A percentile compares a stretch with the other conserved stretches of the same genome.
Evolutionary conservation across 768 basidiomycete species (phyloP).

Genomic region (Suillus brevipes): DNA sequence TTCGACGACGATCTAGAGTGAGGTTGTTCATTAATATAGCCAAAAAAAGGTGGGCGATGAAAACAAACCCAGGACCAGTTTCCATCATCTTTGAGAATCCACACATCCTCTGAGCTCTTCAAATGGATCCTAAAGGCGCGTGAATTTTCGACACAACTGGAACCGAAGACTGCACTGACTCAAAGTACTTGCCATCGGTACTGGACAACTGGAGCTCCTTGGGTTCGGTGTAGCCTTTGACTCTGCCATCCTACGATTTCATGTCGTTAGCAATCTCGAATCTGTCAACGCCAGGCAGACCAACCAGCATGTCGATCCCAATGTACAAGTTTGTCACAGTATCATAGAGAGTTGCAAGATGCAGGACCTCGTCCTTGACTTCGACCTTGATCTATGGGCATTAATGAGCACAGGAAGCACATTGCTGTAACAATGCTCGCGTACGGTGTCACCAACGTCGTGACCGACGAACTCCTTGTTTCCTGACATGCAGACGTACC

Average conservation of each 20-base stretch:
- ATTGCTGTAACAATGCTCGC: not conserved
- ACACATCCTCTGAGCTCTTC: not conserved
- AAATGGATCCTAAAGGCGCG: not conserved
- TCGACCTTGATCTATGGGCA: not conserved
- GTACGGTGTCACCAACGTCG: not conserved
- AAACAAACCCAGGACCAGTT: not conserved
- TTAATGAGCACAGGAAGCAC: not conserved
- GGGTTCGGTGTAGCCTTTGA: not conserved
- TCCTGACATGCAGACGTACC: not conserved
- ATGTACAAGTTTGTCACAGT: not conserved
- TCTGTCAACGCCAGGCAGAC: not conserved
- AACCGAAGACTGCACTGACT: not conserved
- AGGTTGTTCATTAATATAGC: not conserved
- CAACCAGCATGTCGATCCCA: fast-evolving
- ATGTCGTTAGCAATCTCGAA: not conserved
- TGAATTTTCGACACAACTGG: not conserved
- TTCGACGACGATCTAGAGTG: not conserved
- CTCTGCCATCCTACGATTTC: not conserved
- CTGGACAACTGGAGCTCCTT: not conserved
- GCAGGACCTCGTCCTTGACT: not conserved
- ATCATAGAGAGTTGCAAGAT: not conserved
- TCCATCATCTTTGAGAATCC: not conserved
- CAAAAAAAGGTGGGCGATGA: not conserved
- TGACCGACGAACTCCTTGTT: not conserved
- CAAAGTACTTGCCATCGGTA: not conserved